Conservation (phyloP, 805 yeast genomes). For the Henningerozyma blattae region DNA sequence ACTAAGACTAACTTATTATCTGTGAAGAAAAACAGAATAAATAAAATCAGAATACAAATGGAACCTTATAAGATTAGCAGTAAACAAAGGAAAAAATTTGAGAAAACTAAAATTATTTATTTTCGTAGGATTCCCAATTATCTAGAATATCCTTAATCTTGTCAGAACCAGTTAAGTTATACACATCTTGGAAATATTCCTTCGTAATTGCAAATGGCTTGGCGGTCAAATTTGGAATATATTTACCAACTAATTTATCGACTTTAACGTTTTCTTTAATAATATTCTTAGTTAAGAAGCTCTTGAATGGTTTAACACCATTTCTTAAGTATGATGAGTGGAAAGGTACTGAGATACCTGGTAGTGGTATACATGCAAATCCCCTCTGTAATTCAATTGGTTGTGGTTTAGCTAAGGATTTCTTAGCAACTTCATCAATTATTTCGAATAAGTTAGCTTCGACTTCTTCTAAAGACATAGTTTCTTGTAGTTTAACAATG, state of each 20-base stretch:
- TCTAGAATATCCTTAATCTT: slow-evolving; percentile 84
- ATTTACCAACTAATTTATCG: slow-evolving; percentile 83
- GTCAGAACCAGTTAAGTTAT: slow-evolving; percentile 79
- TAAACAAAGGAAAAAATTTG: no score
- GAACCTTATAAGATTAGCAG: no score
- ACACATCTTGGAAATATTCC: slow-evolving; percentile 95
- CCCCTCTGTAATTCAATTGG: slow-evolving; percentile 97
- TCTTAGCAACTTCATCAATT: slow-evolving; percentile 71
- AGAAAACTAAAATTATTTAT: background rate
- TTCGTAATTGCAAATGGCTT: slow-evolving; percentile 91
- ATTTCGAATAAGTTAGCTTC: slow-evolving; percentile 81
- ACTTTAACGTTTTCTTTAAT: slow-evolving; percentile 93
- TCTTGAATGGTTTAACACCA: slow-evolving; percentile 98
- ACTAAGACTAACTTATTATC: no score
- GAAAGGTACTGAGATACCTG: slow-evolving; percentile 99
- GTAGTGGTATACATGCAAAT: slow-evolving; percentile 93
- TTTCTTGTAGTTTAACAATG: slow-evolving; percentile 73
- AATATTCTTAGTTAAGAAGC: slow-evolving; percentile 91
- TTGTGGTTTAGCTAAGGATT: slow-evolving; percentile 80
- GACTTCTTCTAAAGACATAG: slow-evolving; percentile 77
- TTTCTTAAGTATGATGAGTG: slow-evolving; percentile 96
- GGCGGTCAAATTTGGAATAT: slow-evolving; percentile 98
- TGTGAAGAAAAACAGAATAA: no score
- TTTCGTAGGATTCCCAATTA: slow-evolving; percentile 83
- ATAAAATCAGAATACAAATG: no score